These are phyloP conservation scores for Pseudogymnoascus sp. DNA, from an alignment of 2,329 filamentous ascomycete species.

Conservation along the genomic window DNA sequence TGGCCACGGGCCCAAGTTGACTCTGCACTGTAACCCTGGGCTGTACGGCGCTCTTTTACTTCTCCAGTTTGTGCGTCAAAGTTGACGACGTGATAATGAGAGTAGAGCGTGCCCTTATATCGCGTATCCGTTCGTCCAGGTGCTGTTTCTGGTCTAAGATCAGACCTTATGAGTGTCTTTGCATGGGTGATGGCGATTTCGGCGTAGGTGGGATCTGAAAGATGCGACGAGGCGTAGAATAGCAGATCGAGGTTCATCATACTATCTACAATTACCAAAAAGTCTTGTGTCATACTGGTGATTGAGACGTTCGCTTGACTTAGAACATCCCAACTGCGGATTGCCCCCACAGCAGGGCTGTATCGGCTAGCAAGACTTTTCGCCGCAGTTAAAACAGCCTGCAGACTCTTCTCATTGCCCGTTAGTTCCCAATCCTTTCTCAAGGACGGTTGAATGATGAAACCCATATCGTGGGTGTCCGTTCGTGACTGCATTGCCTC, in stretches of 20 bases:
- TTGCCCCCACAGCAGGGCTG: conserved; percentile 35
- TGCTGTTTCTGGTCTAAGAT: conserved; percentile 26
- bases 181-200: conserved; percentile 33
- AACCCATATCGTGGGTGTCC: conserved; percentile 46
- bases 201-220: neutral
- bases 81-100: conserved; percentile 39
- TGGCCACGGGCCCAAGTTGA: conserved; percentile 35
- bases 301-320: conserved; percentile 21
- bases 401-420: conserved; percentile 30
- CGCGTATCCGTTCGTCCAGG: conserved; percentile 16
- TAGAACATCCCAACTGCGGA: conserved; percentile 40
- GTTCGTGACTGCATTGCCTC: conserved; percentile 31
- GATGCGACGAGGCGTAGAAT: neutral
- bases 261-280: conserved; percentile 36
- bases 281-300: conserved; percentile 27
- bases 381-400: conserved; percentile 36
- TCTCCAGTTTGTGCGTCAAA: conserved; percentile 34
- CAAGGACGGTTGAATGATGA: conserved; percentile 43
- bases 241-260: conserved; percentile 21
- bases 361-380: conserved; percentile 36
- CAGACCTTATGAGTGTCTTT: conserved; percentile 28
- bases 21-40: conserved; percentile 36
- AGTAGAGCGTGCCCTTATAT: conserved; percentile 22
- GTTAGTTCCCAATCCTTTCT: conserved; percentile 40
- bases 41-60: conserved; percentile 36